Evolutionary conservation across 164 flowering plant species (phyloP), one percentile per base, ranked within the genome.

Genomic region (Nelumbo lutea): DNA sequence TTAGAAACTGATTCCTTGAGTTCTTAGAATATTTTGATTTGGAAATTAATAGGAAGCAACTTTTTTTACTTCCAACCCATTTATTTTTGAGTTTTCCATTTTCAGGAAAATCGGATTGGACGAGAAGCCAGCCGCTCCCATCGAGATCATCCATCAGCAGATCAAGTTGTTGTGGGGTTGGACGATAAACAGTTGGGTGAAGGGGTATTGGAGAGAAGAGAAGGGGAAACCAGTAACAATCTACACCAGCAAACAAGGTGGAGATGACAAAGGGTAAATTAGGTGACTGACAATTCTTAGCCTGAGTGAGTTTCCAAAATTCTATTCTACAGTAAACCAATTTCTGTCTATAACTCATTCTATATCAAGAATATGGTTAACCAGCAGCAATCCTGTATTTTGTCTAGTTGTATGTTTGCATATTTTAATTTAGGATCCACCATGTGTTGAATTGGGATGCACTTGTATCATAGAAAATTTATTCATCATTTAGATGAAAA

Each of bases 31-130:
- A 65, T 58, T 50, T 43, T 15, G 46, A 53, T 39, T 39, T 4
- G 27, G 27, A 27, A 27, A 27, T 27, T 27, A 27, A 27, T 27
- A 27, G 27, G 27, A 27, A 27, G 27, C 27, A 27, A n/a, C 39
- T 63, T 72, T 5, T 68, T 63, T 9, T 53, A 6, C 41, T 58
- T 52, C 51, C 47, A 5, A 44, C 71, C 55, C 45, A 61, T 50
- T 46, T 55, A 9, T 7, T 44, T 13, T 62, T 52, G 41, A 1
- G 27, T 64, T 62, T 11, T 4, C 57, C 4, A 45, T 46, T 58
- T 65, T 48, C 81, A 85, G 89, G 90, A 83, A 43, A 83, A 80
- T 3, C 79, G 79, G 43, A 39, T 73, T 56, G 83, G 69, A 27
- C 72, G 78, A 75, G 90, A 85, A 50, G 45, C 81, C 44, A 77